Conservation (phyloP, 495 filamentous ascomycete species). For the Parathielavia appendiculata region DNA sequence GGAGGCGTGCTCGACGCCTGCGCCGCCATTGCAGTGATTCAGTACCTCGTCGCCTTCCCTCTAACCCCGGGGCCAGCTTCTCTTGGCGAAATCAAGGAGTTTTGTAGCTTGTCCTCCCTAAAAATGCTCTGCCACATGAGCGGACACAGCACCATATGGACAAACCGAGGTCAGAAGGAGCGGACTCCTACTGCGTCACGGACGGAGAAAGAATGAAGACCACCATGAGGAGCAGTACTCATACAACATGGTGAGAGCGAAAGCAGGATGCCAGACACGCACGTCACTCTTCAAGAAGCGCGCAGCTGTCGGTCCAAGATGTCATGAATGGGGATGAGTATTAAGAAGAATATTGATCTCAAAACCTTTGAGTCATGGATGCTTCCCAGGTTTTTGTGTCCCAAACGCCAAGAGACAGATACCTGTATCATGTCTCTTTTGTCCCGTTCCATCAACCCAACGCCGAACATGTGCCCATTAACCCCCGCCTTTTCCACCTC, state of each 20-base stretch:
- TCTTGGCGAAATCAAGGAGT: no score
- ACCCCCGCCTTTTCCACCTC: neutral
- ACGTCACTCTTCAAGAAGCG: neutral
- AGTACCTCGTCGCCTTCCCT: no score
- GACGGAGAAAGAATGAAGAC: neutral
- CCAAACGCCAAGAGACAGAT: slow-evolving; percentile 17
- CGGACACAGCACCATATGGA: neutral
- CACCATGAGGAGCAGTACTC: no score
- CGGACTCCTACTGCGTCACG: neutral
- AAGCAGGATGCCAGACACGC: neutral
- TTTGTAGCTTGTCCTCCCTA: no score
- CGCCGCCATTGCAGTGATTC: no score
- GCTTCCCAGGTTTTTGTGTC: slow-evolving; percentile 4
- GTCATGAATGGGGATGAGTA: slow-evolving; percentile 10
- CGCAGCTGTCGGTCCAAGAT: neutral
- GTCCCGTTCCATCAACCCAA: slow-evolving; percentile 1
- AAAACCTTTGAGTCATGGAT: slow-evolving; percentile 2
- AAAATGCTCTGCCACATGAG: neutral
- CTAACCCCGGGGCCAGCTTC: no score
- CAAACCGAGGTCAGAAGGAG: neutral
- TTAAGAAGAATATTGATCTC: neutral
- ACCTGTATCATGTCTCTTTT: slow-evolving; percentile 10
- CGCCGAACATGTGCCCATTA: slow-evolving; percentile 10
- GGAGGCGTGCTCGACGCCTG: neutral
- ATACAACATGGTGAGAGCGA: no score